Percentiles rank a stretch among this genome's conserved stretches.
phyloP scores from a whole-genome alignment of 352 stramenopile genomes.

The Phytopythium vexans region DNA sequence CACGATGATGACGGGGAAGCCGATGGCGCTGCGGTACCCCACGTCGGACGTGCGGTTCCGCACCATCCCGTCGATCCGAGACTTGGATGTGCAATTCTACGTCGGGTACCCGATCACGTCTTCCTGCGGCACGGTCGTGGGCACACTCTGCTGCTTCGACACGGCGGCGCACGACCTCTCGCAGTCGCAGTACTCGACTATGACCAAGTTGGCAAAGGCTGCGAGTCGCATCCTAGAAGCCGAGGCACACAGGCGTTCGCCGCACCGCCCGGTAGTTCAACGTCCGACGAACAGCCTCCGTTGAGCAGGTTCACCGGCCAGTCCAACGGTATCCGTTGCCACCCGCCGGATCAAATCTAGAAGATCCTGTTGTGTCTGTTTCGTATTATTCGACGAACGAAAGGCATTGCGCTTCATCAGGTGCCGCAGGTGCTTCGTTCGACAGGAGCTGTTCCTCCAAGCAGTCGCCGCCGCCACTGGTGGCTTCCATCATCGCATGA shows the following conservation, averaged over 20 bases:
- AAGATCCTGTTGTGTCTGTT: no score
- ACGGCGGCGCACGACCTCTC: conserved; percentile 15
- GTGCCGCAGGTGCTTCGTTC: no score
- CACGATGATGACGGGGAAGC: conserved; percentile 24
- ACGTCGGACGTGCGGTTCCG: conserved; percentile 39
- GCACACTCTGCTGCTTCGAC: conserved; percentile 25
- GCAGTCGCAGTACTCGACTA: conserved; percentile 28
- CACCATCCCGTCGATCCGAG: conserved; percentile 10
- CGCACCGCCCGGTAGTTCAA: no score
- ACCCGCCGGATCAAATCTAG: no score
- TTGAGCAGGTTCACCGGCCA: no score
- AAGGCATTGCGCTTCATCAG: no score
- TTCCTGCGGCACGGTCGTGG: conserved; percentile 15
- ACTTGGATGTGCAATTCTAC: conserved; percentile 36
- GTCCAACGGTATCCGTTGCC: no score
- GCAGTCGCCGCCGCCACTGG: no score
- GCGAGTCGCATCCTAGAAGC: conserved; percentile 15
- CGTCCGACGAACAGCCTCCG: no score
- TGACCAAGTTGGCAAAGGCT: conserved; percentile 17
- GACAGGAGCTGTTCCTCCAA: no score
- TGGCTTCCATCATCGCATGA: no score
- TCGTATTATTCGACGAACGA: no score
- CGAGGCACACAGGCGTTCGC: conserved; percentile 11
- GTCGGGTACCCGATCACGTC: conserved; percentile 39
- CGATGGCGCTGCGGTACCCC: conserved; percentile 22